These are phyloP conservation scores for Candida multigemmis DNA, from an alignment of 805 yeast species.

Conservation along the genomic window DNA sequence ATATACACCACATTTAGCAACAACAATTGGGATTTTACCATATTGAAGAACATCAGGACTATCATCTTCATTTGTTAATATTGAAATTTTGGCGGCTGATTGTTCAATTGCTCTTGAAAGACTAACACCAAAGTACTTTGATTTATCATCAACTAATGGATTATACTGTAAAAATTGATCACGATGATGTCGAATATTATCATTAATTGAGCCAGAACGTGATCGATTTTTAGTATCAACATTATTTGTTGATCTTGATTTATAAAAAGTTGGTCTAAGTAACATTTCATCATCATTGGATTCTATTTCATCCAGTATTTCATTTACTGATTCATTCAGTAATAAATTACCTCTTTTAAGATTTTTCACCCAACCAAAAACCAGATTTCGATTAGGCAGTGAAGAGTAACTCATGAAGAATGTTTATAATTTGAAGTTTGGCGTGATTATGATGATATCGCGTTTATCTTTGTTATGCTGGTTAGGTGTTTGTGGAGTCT, in stretches of 20 bases:
- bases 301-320: conserved; percentile 12
- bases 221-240: conserved; percentile 10
- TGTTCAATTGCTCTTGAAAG: conserved; percentile 58
- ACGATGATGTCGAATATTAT: conserved; percentile 33
- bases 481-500: too few species aligned
- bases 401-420: conserved; percentile 30
- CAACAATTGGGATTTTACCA: conserved; percentile 85
- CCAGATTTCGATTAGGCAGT: conserved; percentile 28
- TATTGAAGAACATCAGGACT: conserved; percentile 61
- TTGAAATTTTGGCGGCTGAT: conserved; percentile 71
- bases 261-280: conserved; percentile 21
- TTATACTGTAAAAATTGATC: conserved; percentile 41
- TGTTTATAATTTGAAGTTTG: too few species aligned
- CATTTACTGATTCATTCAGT: conserved; percentile 31
- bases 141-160: conserved; percentile 35
- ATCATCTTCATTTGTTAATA: conserved; percentile 39
- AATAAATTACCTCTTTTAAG: conserved; percentile 26
- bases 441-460: too few species aligned
- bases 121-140: conserved; percentile 71
- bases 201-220: not conserved
- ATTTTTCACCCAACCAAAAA: conserved; percentile 38
- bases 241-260: conserved; percentile 42
- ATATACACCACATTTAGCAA: conserved; percentile 91
- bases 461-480: too few species aligned
- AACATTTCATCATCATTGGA: not conserved